phyloP scores from a whole-genome alignment of 148 eudicot species.

The Arbutus unedo region DNA sequence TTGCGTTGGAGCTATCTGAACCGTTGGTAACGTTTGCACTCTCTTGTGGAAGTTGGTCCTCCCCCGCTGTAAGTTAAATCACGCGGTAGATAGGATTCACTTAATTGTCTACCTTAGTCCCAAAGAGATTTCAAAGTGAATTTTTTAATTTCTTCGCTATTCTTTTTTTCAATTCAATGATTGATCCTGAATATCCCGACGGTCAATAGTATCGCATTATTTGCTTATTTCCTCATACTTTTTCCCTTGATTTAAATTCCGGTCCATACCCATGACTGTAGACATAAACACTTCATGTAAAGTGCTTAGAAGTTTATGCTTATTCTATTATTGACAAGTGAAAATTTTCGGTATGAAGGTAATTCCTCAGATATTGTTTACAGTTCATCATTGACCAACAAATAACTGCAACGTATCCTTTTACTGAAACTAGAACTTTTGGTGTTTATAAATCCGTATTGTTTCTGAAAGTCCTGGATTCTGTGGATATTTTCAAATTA shows the following conservation, averaged over 20 bases:
- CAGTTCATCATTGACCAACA: background rate
- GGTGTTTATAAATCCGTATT: background rate
- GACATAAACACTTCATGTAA: background rate
- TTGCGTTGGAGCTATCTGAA: slow-evolving; percentile 77
- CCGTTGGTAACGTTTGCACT: slow-evolving; percentile 92
- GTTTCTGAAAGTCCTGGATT: background rate
- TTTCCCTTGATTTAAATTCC: background rate
- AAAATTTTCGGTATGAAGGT: background rate
- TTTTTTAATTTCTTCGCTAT: background rate
- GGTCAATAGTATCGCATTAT: background rate
- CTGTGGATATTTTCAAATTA: background rate
- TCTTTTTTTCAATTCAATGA: background rate
- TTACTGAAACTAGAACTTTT: background rate
- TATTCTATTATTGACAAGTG: background rate
- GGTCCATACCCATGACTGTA: background rate
- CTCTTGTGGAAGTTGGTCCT: slow-evolving; percentile 91
- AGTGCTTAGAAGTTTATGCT: background rate
- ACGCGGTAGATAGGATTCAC: slow-evolving; percentile 2
- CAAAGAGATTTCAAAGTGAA: background rate
- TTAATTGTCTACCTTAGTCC: background rate
- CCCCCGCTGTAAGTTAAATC: slow-evolving; percentile 72
- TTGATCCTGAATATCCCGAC: background rate
- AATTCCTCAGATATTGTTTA: background rate
- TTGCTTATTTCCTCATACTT: background rate
- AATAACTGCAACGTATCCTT: background rate